phyloP scores from a whole-genome alignment of 2,329 filamentous ascomycete genomes.

The Fonsecaea pugnacius region DNA sequence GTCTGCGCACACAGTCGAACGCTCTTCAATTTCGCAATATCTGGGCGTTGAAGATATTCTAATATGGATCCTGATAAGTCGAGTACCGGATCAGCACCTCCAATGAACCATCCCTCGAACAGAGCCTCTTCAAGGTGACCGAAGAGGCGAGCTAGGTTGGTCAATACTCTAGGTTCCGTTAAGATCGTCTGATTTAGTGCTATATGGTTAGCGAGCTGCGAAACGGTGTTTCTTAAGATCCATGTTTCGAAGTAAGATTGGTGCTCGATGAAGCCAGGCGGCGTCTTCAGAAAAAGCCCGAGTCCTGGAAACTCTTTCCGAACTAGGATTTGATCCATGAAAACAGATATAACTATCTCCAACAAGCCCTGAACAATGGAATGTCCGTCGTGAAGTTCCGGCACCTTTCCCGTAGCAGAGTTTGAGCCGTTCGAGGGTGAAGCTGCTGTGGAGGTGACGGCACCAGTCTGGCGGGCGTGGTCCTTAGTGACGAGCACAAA shows the following conservation, averaged over 20 bases:
- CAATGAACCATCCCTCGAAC: constrained; percentile 95
- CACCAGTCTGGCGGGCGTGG: constrained; percentile 24
- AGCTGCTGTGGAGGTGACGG: neutral
- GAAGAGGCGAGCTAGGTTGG: constrained; percentile 81
- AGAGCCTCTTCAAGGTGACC: constrained; percentile 84
- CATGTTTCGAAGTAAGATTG: constrained; percentile 96
- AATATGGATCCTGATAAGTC: constrained; percentile 84
- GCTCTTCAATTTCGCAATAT: constrained; percentile 78
- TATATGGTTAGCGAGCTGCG: constrained; percentile 70
- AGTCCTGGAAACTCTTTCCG: constrained; percentile 92
- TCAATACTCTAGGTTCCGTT: constrained; percentile 79
- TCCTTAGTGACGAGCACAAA: constrained; percentile 77
- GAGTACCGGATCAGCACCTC: constrained; percentile 79
- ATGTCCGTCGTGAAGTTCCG: constrained; percentile 62
- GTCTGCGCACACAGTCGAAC: constrained; percentile 90
- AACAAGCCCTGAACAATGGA: constrained; percentile 75
- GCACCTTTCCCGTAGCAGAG: constrained; percentile 44
- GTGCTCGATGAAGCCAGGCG: constrained; percentile 90
- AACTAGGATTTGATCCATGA: constrained; percentile 80
- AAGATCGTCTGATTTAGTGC: constrained; percentile 73
- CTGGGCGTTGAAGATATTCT: constrained; percentile 85
- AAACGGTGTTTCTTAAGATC: constrained; percentile 74
- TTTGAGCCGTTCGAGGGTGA: constrained; percentile 62
- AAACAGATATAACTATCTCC: constrained; percentile 77
- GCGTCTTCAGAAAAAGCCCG: constrained; percentile 81